These are phyloP conservation scores for Exophiala bonariae DNA, from an alignment of 2,329 filamentous ascomycete genomes.

Conservation along the genomic window DNA sequence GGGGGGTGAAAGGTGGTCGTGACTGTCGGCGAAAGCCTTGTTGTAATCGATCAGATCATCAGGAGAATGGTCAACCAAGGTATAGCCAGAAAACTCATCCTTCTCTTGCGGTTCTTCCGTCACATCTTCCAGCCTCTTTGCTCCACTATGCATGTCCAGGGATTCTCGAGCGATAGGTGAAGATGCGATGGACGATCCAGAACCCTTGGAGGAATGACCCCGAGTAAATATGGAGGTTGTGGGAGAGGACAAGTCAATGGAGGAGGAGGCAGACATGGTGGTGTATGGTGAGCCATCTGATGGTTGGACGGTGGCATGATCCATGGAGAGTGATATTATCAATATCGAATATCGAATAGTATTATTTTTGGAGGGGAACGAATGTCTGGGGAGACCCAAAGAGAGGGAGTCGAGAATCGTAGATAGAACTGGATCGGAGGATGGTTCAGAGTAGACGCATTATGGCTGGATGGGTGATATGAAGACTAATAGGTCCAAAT, in stretches of 20 bases:
- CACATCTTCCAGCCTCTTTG: conserved; percentile 76
- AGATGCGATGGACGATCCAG: conserved; percentile 58
- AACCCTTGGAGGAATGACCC: conserved; percentile 26
- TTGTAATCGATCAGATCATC: conserved; percentile 38
- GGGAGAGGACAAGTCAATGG: conserved; percentile 20
- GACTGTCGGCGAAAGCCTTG: conserved; percentile 19
- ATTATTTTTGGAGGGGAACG: conserved; percentile 12
- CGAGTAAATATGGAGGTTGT: conserved; percentile 25
- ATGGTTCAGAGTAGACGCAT: conserved; percentile 21
- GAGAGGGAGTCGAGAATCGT: conserved; percentile 10
- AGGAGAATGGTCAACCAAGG: conserved; percentile 18
- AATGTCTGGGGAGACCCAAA: conserved; percentile 14
- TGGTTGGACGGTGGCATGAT: conserved; percentile 7
- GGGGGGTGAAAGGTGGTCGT: conserved; percentile 13
- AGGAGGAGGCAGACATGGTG: conserved; percentile 16
- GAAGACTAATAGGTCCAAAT: conserved; percentile 1
- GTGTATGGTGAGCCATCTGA: conserved; percentile 8
- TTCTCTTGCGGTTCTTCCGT: conserved; percentile 64
- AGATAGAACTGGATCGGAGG: conserved; percentile 7
- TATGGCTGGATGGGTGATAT: conserved; percentile 8
- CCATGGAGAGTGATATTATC: conserved; percentile 10
- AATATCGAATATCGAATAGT: conserved; percentile 1
- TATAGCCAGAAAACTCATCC: conserved; percentile 23
- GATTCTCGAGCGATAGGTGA: conserved; percentile 53
- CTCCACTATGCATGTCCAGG: conserved; percentile 49